phyloP scores from a whole-genome alignment of 148 eudicot genomes.

The Rhododendron ovatum region DNA sequence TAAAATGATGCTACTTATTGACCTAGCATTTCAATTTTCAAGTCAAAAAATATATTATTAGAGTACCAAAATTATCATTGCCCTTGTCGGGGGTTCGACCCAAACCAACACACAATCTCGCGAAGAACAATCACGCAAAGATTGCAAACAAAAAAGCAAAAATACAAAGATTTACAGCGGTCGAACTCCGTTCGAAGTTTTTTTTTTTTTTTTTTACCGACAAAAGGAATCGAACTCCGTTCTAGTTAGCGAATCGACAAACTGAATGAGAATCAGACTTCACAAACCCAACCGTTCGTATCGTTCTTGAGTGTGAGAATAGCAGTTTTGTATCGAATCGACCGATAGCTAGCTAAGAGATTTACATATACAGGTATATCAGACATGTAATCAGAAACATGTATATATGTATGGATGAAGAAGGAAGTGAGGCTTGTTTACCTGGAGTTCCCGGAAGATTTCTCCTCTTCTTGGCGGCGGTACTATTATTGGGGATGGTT shows the following conservation, averaged over 20 bases:
- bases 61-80: not conserved
- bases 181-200: not conserved
- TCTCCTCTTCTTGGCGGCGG: constrained; percentile 46
- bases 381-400: not conserved
- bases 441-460: constrained; percentile 78
- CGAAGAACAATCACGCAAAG: not conserved
- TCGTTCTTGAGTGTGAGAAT: not conserved
- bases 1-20: not conserved
- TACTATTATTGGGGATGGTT: constrained; percentile 24
- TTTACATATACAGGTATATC: too few species aligned
- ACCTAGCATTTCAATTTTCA: not conserved
- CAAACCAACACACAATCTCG: not conserved
- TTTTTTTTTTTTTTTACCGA: too few species aligned
- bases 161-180: not conserved
- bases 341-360: not conserved
- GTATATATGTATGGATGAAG: not conserved
- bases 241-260: not conserved
- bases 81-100: not conserved
- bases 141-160: not conserved
- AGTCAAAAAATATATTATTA: not conserved
- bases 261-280: not conserved
- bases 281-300: not conserved
- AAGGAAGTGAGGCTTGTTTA: constrained; percentile 4
- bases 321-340: not conserved
- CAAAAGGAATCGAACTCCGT: not conserved